phyloP scores from a whole-genome alignment of 768 basidiomycete genomes.

The Lentinula sp. region DNA sequence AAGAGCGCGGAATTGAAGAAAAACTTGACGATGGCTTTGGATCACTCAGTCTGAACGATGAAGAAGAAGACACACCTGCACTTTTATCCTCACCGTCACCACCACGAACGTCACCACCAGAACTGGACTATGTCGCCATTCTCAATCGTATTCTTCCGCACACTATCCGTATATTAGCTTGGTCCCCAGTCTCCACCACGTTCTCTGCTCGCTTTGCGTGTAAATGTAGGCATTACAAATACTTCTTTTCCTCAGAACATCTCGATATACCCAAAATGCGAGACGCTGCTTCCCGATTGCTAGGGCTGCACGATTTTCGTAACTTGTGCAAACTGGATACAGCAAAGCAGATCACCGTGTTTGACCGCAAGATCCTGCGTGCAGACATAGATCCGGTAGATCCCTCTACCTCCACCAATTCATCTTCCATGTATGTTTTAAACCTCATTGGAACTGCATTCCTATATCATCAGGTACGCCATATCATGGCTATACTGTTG shows the following conservation, averaged over 20 bases:
- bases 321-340: conserved; percentile 94
- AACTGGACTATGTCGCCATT: conserved; percentile 71
- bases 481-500: conserved; percentile 89
- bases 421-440: conserved; percentile 52
- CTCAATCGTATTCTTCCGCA: conserved; percentile 87
- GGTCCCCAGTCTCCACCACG: conserved; percentile 75
- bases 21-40: conserved; percentile 32
- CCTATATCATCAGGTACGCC: conserved; percentile 93
- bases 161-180: conserved; percentile 86
- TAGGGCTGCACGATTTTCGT: conserved; percentile 93
- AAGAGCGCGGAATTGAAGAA: not conserved
- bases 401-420: conserved; percentile 6
- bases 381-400: conserved; percentile 56
- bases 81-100: conserved; percentile 15
- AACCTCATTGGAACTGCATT: conserved; percentile 87
- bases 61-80: conserved; percentile 19
- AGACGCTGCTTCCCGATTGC: conserved; percentile 59
- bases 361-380: conserved; percentile 58
- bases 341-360: conserved; percentile 83
- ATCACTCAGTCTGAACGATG: conserved; percentile 24
- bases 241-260: conserved; percentile 74
- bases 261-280: conserved; percentile 77
- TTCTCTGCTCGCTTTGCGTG: conserved; percentile 93
- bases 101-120: conserved; percentile 25
- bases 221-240: conserved; percentile 89